phyloP scores from a whole-genome alignment of 2,329 filamentous ascomycete genomes.

The Fusarium cyanostomum region DNA sequence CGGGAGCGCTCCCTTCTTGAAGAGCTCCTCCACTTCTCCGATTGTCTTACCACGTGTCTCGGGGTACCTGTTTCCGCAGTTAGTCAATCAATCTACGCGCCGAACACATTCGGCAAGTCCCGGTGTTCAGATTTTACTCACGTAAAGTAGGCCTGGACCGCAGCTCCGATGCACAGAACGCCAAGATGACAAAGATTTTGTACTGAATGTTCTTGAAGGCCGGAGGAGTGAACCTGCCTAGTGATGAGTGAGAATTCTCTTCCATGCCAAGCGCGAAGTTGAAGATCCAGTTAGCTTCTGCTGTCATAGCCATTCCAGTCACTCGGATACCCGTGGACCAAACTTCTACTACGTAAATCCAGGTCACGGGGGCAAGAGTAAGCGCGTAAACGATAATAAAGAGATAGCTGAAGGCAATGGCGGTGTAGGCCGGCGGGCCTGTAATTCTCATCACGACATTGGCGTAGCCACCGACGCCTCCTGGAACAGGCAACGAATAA shows the following conservation, averaged over 20 bases:
- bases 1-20: slow-evolving; percentile 1
- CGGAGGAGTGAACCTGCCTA: slow-evolving; percentile 40
- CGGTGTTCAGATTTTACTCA: background rate
- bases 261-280: background rate
- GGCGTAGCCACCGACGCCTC: slow-evolving; percentile 55
- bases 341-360: slow-evolving; percentile 57
- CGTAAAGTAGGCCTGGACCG: slow-evolving; percentile 20
- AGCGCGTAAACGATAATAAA: slow-evolving; percentile 49
- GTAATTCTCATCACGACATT: slow-evolving; percentile 31
- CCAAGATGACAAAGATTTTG: slow-evolving; percentile 34
- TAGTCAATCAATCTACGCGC: background rate
- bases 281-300: slow-evolving; percentile 35
- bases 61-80: background rate
- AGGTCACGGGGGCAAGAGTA: slow-evolving; percentile 55
- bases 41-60: slow-evolving; percentile 18
- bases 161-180: slow-evolving; percentile 12
- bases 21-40: slow-evolving; percentile 9
- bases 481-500: slow-evolving; percentile 52
- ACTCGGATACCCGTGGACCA: slow-evolving; percentile 52
- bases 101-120: background rate
- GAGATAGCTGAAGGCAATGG: slow-evolving; percentile 70
- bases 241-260: slow-evolving; percentile 34
- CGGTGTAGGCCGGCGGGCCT: slow-evolving; percentile 63
- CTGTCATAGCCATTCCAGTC: slow-evolving; percentile 53
- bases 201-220: slow-evolving; percentile 41